A percentile compares a stretch with the other conserved stretches of the same genome.
These are phyloP conservation scores for Cladosporium velox DNA, from an alignment of 2,329 filamentous ascomycete species.

Conservation along the genomic window DNA sequence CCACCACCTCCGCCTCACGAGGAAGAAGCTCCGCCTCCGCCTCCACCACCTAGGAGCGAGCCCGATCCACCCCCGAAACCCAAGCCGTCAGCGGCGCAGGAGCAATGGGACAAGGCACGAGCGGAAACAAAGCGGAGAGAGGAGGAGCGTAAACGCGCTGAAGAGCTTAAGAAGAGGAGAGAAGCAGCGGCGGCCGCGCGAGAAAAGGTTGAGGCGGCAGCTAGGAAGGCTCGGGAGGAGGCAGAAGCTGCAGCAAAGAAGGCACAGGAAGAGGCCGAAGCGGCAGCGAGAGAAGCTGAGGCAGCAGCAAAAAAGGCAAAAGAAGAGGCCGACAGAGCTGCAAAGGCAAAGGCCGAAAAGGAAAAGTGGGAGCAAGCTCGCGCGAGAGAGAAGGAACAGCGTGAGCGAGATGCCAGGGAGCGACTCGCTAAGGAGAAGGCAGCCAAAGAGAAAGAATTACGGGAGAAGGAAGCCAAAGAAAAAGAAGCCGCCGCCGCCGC, in stretches of 20 bases:
- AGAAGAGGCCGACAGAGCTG: conserved; percentile 50
- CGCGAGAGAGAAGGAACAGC: conserved; percentile 50
- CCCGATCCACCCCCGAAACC: conserved; percentile 29
- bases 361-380: conserved; percentile 54
- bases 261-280: conserved; percentile 48
- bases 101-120: conserved; percentile 63
- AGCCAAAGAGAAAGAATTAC: conserved; percentile 40
- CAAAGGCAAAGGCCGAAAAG: conserved; percentile 51
- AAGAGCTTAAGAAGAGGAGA: conserved; percentile 60
- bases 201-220: conserved; percentile 55
- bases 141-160: conserved; percentile 51
- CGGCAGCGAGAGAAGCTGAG: conserved; percentile 24
- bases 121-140: conserved; percentile 42
- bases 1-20: conserved; percentile 26
- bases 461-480: conserved; percentile 46
- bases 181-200: conserved; percentile 57
- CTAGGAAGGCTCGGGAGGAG: conserved; percentile 48
- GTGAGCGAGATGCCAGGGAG: conserved; percentile 52
- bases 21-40: neutral
- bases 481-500: conserved; percentile 34
- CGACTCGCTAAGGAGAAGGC: conserved; percentile 44
- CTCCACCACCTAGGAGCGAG: conserved; percentile 3
- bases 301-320: conserved; percentile 44
- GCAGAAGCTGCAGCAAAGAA: conserved; percentile 55
- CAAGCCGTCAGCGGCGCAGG: conserved; percentile 30